Evolutionary conservation across 495 filamentous ascomycete species (phyloP).

Genomic region (Clohesyomyces aquaticus): DNA sequence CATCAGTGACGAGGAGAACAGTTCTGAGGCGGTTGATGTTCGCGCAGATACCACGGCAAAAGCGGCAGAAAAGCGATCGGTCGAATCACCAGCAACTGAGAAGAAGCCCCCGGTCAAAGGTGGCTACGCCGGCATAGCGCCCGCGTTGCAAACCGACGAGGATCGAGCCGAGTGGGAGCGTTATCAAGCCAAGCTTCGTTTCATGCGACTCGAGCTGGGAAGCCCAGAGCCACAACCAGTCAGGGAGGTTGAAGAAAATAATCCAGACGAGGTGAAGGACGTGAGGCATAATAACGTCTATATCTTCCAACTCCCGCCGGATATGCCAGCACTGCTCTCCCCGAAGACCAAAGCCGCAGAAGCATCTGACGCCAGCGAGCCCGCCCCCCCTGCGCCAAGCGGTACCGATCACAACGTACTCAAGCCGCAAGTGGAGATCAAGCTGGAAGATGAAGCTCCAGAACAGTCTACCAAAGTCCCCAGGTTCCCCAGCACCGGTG

Average conservation of each 20-base stretch:
- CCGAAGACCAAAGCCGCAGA: conserved; percentile 49
- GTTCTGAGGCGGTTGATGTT: conserved; percentile 7
- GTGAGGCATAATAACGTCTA: conserved; percentile 54
- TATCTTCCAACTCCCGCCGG: conserved; percentile 67
- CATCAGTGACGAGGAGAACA: conserved; percentile 35
- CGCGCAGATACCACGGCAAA: conserved; percentile 10
- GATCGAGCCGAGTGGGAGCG: conserved; percentile 49
- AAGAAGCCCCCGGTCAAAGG: conserved; percentile 41
- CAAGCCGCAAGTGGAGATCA: conserved; percentile 20
- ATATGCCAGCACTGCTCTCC: conserved; percentile 57
- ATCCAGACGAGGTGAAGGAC: conserved; percentile 45
- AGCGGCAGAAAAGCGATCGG: conserved; percentile 22
- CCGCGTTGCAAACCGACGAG: conserved; percentile 50
- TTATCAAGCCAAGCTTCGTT: conserved; percentile 41
- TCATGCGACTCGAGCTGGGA: conserved; percentile 45
- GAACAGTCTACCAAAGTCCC: conserved; percentile 6
- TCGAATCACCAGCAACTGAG: conserved; percentile 37
- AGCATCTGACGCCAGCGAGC: conserved; percentile 13
- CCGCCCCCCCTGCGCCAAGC: background rate
- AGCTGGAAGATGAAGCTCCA: conserved; percentile 33
- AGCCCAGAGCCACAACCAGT: conserved; percentile 12
- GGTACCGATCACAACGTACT: too few species aligned
- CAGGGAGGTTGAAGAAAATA: conserved; percentile 44
- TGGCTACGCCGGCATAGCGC: conserved; percentile 36
- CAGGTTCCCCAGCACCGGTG: conserved; percentile 38